phyloP scores from a whole-genome alignment of 148 eudicot genomes.

The Arbutus unedo region DNA sequence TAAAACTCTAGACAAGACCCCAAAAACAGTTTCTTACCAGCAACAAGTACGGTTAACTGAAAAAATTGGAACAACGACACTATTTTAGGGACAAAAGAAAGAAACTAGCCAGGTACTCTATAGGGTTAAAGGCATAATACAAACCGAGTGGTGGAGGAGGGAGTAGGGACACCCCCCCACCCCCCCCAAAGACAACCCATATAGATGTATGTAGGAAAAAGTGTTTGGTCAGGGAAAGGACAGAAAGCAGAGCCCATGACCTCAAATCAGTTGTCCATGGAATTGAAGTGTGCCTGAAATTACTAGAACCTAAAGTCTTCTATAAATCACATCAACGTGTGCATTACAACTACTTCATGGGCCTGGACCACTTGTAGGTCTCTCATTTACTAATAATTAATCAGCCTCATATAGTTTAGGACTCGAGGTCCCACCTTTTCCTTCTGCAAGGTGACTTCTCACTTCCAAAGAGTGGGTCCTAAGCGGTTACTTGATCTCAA shows the following conservation, averaged over 20 bases:
- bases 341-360: neutral
- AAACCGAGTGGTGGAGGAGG: neutral
- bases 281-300: neutral
- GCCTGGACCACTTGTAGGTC: neutral
- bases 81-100: neutral
- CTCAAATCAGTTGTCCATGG: neutral
- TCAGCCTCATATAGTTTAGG: neutral
- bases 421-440: neutral
- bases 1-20: no score
- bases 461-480: neutral
- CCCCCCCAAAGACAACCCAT: neutral
- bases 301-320: neutral
- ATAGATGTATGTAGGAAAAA: neutral
- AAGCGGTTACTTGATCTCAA: neutral
- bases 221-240: neutral
- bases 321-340: neutral
- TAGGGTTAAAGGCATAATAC: neutral
- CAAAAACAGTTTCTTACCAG: neutral
- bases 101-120: neutral
- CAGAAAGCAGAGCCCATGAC: neutral
- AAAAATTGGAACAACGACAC: neutral
- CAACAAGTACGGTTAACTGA: neutral
- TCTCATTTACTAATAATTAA: neutral
- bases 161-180: neutral
- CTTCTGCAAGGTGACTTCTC: neutral